Evolutionary conservation across 2,329 filamentous ascomycete species (phyloP).

Genomic region (Botrytis byssoidea): DNA sequence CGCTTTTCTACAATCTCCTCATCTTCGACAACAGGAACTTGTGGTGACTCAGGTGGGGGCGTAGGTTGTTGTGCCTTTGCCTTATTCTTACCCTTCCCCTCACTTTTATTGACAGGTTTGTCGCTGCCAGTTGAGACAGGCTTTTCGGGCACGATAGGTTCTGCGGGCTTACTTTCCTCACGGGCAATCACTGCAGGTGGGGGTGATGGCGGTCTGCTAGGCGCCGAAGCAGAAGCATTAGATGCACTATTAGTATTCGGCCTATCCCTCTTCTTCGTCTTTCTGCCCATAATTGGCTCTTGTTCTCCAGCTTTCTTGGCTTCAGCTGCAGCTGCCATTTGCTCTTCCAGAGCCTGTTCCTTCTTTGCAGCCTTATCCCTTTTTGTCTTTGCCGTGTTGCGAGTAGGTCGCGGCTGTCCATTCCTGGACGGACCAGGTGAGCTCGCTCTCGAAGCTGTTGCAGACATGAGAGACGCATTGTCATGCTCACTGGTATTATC

Average conservation of each 20-base stretch:
- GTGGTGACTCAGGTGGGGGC: slow-evolving; percentile 30
- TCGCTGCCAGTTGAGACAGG: slow-evolving; percentile 5
- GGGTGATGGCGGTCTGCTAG: slow-evolving; percentile 34
- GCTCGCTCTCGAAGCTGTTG: slow-evolving; percentile 68
- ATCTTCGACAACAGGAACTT: slow-evolving; percentile 31
- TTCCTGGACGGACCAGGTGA: slow-evolving; percentile 67
- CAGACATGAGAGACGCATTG: slow-evolving; percentile 70
- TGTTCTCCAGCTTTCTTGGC: slow-evolving; percentile 46
- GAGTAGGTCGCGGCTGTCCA: slow-evolving; percentile 54
- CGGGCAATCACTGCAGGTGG: slow-evolving; percentile 21
- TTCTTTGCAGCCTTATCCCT: slow-evolving; percentile 67
- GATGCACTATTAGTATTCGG: slow-evolving; percentile 36
- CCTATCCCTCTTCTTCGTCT: slow-evolving; percentile 81
- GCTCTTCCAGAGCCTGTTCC: slow-evolving; percentile 55
- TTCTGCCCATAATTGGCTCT: slow-evolving; percentile 73
- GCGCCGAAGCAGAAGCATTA: slow-evolving; percentile 34
- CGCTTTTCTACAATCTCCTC: slow-evolving; percentile 35
- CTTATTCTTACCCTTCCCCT: slow-evolving; percentile 33
- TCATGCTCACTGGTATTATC: slow-evolving; percentile 76
- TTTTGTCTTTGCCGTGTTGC: slow-evolving; percentile 71
- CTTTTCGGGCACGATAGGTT: background rate
- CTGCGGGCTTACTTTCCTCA: slow-evolving; percentile 13
- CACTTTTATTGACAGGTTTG: slow-evolving; percentile 25
- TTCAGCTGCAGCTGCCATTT: slow-evolving; percentile 52
- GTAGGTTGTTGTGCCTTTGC: slow-evolving; percentile 28